phyloP scores from a whole-genome alignment of 1,139 yeast genomes.

The Hemisphaericaspora xylanilytica region DNA sequence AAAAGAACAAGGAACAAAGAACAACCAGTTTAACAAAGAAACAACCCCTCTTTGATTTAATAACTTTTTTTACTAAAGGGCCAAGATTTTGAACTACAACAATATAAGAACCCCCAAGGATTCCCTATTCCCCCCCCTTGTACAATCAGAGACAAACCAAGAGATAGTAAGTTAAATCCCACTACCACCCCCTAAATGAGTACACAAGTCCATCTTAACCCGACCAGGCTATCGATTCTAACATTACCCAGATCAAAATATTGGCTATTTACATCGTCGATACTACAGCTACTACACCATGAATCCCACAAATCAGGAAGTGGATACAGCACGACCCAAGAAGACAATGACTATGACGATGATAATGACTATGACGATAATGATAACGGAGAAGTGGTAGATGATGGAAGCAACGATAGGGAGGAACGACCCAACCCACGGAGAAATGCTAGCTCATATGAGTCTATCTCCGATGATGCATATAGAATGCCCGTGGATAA shows the following conservation, averaged over 20 bases:
- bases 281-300: slow-evolving; percentile 37
- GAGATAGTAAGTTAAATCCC: too few species aligned
- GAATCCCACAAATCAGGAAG: slow-evolving; percentile 18
- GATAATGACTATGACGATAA: slow-evolving; percentile 16
- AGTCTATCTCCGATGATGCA: slow-evolving; percentile 15
- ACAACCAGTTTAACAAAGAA: too few species aligned
- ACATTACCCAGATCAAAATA: slow-evolving; percentile 48
- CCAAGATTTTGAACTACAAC: too few species aligned
- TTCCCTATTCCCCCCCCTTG: too few species aligned
- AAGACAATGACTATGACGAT: slow-evolving; percentile 16
- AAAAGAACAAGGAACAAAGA: too few species aligned
- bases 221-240: slow-evolving; percentile 42
- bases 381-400: slow-evolving; percentile 15
- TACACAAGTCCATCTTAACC: slow-evolving; percentile 45
- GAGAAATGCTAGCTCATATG: slow-evolving; percentile 3
- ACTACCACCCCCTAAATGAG: too few species aligned
- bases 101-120: too few species aligned
- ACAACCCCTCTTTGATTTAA: too few species aligned
- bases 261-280: slow-evolving; percentile 51
- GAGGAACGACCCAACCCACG: slow-evolving; percentile 6
- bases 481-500: slow-evolving; percentile 19
- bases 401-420: slow-evolving; percentile 10
- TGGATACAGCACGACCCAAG: slow-evolving; percentile 14
- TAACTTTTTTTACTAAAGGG: too few species aligned
- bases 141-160: too few species aligned